Evolutionary conservation across 2,329 filamentous ascomycete species (phyloP).

Genomic region (Penicillium crustosum): DNA sequence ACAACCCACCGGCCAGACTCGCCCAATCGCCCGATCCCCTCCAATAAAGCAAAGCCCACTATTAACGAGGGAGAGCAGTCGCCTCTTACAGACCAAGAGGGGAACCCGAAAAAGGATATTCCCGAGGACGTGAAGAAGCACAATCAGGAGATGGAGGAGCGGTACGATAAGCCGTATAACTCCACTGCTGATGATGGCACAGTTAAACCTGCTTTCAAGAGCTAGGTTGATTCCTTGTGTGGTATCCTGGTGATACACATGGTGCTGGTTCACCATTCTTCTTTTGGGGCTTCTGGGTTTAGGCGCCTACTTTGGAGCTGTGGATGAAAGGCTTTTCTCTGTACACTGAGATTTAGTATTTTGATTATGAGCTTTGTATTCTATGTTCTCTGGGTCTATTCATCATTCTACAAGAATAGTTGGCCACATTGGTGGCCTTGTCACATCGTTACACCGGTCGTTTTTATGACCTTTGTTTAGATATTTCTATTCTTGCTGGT

Average conservation of each 20-base stretch:
- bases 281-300: background rate
- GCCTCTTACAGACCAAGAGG: slow-evolving; percentile 31
- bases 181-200: slow-evolving; percentile 29
- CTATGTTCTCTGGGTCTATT: background rate
- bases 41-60: slow-evolving; percentile 38
- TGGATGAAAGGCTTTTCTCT: background rate
- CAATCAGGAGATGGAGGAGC: slow-evolving; percentile 35
- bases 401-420: background rate
- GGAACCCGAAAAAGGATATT: slow-evolving; percentile 26
- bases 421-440: too few species aligned
- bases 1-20: background rate
- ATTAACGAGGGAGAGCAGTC: slow-evolving; percentile 33
- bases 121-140: slow-evolving; percentile 39
- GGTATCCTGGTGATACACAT: background rate
- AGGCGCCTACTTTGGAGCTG: background rate
- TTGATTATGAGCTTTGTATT: background rate
- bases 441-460: too few species aligned
- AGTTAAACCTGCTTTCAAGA: slow-evolving; percentile 12
- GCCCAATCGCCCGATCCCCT: slow-evolving; percentile 26
- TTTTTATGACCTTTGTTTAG: too few species aligned
- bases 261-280: slow-evolving; percentile 1
- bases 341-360: background rate
- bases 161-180: slow-evolving; percentile 37
- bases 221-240: background rate
- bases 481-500: too few species aligned